These are phyloP conservation scores for Dalbergia oliveri DNA, from an alignment of 306 rosid genomes.

Conservation along the genomic window DNA sequence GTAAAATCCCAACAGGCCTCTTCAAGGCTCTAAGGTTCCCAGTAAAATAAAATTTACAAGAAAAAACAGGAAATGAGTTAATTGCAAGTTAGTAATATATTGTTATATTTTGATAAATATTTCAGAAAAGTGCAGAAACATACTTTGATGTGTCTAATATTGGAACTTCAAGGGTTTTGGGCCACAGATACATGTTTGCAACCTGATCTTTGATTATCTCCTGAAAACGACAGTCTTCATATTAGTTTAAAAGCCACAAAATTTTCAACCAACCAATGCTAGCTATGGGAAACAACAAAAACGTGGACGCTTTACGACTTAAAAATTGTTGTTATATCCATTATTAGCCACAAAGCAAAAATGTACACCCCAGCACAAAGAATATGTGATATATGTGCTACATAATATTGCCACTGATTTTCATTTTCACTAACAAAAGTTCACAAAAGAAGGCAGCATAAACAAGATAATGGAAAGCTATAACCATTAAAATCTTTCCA, in stretches of 20 bases:
- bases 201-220: constrained; percentile 87
- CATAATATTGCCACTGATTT: constrained; percentile 10
- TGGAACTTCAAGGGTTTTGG: constrained; percentile 82
- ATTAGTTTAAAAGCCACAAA: constrained; percentile 38
- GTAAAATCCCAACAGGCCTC: constrained; percentile 88
- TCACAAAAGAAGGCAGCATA: constrained; percentile 5
- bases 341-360: constrained; percentile 11
- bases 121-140: constrained; percentile 44
- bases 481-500: constrained; percentile 25
- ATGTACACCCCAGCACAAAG: constrained; percentile 11
- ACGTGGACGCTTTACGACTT: constrained; percentile 5
- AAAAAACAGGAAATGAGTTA: constrained; percentile 39
- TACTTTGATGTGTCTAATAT: constrained; percentile 81
- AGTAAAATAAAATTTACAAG: constrained; percentile 39
- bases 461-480: background rate
- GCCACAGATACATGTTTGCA: constrained; percentile 95
- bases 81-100: constrained; percentile 26
- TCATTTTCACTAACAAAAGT: constrained; percentile 12
- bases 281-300: constrained; percentile 17
- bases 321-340: background rate
- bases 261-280: constrained; percentile 33
- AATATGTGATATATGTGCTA: constrained; percentile 7
- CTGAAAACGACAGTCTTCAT: constrained; percentile 53
- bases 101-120: constrained; percentile 15
- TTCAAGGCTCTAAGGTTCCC: constrained; percentile 67